Conservation (phyloP, 257 asterid species). For the Echium plantagineum region DNA sequence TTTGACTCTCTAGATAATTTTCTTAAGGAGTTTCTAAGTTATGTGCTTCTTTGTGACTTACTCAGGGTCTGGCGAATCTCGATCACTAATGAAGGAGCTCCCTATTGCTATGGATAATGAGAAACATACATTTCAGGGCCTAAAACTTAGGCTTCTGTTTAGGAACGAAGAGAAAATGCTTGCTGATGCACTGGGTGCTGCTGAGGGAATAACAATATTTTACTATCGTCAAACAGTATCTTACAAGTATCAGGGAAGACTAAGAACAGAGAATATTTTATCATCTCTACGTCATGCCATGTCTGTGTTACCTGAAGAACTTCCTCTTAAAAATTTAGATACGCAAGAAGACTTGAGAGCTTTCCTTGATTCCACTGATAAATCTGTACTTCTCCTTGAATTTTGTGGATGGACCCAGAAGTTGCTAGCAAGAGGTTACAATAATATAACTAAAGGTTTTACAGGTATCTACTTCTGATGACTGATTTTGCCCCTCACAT, state of each 20-base stretch:
- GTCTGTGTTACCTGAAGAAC: conserved; percentile 43
- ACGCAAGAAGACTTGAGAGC: conserved; percentile 43
- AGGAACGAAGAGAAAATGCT: conserved; percentile 52
- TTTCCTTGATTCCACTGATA: conserved; percentile 78
- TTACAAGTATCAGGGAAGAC: conserved; percentile 66
- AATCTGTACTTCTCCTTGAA: conserved; percentile 70
- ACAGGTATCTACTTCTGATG: conserved; percentile 21
- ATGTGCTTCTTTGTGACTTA: conserved; percentile 14
- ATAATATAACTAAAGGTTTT: conserved; percentile 20
- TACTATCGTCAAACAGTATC: conserved; percentile 51
- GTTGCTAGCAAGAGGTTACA: conserved; percentile 38
- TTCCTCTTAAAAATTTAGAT: conserved; percentile 45
- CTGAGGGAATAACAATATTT: conserved; percentile 42
- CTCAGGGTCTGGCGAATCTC: conserved; percentile 90
- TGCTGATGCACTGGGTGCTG: conserved; percentile 79
- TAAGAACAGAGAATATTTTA: conserved; percentile 61
- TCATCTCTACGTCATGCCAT: conserved; percentile 50
- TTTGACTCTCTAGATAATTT: not conserved
- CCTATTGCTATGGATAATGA: conserved; percentile 43
- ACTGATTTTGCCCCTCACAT: conserved; percentile 4
- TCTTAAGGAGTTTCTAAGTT: not conserved
- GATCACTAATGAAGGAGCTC: conserved; percentile 68
- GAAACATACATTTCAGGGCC: conserved; percentile 32
- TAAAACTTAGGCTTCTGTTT: conserved; percentile 70
- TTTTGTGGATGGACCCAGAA: conserved; percentile 84